Evolutionary conservation across 2,329 filamentous ascomycete species (phyloP), one percentile per base, ranked within the genome.

Genomic region (Trichoderma simmonsii): DNA sequence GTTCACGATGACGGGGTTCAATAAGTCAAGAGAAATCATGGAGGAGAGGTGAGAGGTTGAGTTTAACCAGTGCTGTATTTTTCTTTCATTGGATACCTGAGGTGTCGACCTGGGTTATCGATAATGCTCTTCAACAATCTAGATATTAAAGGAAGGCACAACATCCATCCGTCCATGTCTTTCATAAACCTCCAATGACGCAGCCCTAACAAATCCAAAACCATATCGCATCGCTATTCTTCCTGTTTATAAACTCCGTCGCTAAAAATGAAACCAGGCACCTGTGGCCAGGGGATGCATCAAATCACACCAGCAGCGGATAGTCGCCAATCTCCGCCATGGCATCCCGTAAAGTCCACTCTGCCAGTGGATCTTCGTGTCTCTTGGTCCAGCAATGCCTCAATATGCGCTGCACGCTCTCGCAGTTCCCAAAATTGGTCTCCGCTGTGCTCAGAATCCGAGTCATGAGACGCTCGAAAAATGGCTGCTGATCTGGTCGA

Each of bases 391-490:
- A 70, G 26, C 66, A 70, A 6, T 70, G 66, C 15, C 66, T 48
- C 56, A 70, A 54, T 14, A 70, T 70, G 28, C 66, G 66, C 43
- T 70, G 66, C 21, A 70, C 66, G 39, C 66, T 70, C 30, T 43
- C 57, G 32, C 66, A 70, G 39, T 70, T 70, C 1, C 66, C 66
- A 54, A 70, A 70, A 14, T 70, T 60, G 9, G 57, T 28, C 3
- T 48, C 60, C 14, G 57, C 26, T 14, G 61, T 62, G 21, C 36
- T 34, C 28, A 70, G 12, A 6, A 62, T 70, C 21, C 66, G 57
- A 6, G 57, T 36, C 66, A 70, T 70, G 57, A 70, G 66, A 21
- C 60, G 57, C 39, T 62, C 66, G 14, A 70, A 70, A 21, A 70
- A 70, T 2, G 66, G 57, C 30, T 70, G 66, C 3, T 70, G 66